phyloP scores from a whole-genome alignment of 768 basidiomycete genomes.

The Candolleomyces efflorescens region DNA sequence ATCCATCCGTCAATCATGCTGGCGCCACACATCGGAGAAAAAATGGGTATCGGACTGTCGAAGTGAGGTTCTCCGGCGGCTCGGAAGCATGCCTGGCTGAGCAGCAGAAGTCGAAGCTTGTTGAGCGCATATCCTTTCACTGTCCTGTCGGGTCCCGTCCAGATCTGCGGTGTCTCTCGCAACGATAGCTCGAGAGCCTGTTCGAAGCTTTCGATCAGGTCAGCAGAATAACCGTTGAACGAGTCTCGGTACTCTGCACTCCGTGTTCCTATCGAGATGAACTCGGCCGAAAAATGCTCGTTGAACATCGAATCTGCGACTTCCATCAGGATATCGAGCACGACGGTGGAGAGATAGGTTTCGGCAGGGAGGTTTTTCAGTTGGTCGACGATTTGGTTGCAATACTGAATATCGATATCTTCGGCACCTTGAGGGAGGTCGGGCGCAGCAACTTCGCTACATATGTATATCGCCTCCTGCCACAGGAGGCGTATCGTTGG shows the following conservation, averaged over 20 bases:
- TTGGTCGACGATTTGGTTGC: background rate
- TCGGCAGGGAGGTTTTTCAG: background rate
- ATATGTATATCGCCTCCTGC: background rate
- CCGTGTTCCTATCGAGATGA: background rate
- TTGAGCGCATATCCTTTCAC: background rate
- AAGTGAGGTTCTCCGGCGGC: background rate
- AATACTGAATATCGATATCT: background rate
- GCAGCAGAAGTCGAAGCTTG: background rate
- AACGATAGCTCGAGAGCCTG: background rate
- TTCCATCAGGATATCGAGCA: background rate
- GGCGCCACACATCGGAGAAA: background rate
- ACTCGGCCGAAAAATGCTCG: background rate
- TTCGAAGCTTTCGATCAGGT: background rate
- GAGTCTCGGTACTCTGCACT: background rate
- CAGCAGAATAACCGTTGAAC: background rate
- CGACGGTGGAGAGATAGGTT: background rate
- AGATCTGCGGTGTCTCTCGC: background rate
- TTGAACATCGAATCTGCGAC: background rate
- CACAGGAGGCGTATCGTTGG: background rate
- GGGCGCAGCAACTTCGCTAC: background rate
- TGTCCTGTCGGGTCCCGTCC: background rate
- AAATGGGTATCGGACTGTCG: background rate
- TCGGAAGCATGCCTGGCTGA: background rate
- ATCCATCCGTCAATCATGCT: background rate
- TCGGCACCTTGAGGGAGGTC: background rate